A percentile compares a stretch with the other conserved stretches of the same genome.
Conservation (phyloP, 2,329 filamentous ascomycete genomes). For the Chaetomium strumarium region DNA sequence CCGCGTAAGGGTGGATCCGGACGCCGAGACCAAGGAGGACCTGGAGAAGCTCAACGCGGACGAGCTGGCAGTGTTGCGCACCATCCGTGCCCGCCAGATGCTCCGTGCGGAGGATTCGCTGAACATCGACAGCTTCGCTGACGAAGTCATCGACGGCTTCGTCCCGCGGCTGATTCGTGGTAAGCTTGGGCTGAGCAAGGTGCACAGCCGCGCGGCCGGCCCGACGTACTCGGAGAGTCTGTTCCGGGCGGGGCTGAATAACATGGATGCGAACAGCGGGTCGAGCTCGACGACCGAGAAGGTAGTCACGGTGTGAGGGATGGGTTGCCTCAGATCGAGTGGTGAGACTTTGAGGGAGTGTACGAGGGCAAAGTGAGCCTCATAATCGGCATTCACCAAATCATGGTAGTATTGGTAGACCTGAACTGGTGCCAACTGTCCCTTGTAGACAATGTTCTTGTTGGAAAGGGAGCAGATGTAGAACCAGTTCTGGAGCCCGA, state of each 20-base stretch:
- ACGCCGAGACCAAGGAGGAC: background rate
- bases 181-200: constrained; percentile 24
- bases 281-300: too few relatives aligned
- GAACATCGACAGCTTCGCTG: constrained; percentile 30
- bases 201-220: background rate
- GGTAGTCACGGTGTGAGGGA: too few relatives aligned
- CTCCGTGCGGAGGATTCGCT: constrained; percentile 29
- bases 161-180: constrained; percentile 25
- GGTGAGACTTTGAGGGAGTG: too few relatives aligned
- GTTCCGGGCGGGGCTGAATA: background rate
- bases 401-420: constrained; percentile 99
- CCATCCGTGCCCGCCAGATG: constrained; percentile 29
- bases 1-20: background rate
- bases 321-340: too few relatives aligned
- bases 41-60: constrained; percentile 20
- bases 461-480: constrained; percentile 95
- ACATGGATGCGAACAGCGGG: too few relatives aligned
- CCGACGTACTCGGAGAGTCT: background rate
- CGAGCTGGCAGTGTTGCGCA: constrained; percentile 21
- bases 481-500: constrained; percentile 97
- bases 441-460: constrained; percentile 99
- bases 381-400: constrained; percentile 92
- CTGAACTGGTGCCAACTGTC: constrained; percentile 86
- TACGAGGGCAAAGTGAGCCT: constrained; percentile 93
- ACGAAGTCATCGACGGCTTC: constrained; percentile 27